phyloP scores from a whole-genome alignment of 176 grass and related monocot species.

The Musa acuminata region DNA sequence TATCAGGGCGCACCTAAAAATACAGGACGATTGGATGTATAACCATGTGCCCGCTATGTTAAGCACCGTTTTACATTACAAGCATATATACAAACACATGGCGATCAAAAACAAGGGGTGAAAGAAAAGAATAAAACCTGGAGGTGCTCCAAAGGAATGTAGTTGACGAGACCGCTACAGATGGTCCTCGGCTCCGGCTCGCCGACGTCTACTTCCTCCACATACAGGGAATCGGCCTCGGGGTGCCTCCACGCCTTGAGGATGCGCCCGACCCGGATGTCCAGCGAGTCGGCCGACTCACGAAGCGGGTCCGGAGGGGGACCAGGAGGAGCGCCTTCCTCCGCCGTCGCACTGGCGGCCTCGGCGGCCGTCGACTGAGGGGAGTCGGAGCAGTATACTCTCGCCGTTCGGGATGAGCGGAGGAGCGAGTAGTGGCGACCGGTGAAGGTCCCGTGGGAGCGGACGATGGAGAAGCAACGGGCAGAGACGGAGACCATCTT shows the following conservation, averaged over 20 bases:
- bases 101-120: neutral
- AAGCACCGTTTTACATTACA: neutral
- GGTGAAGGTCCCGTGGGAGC: neutral
- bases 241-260: conserved; percentile 81
- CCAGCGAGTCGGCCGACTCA: conserved; percentile 48
- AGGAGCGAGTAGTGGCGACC: neutral
- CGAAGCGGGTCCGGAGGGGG: conserved; percentile 24
- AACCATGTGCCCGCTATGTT: neutral
- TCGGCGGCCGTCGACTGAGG: neutral
- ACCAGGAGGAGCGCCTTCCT: neutral
- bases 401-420: neutral
- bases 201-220: conserved; percentile 88
- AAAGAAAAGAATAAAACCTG: conserved; percentile 37
- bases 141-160: conserved; percentile 52
- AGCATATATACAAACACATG: neutral
- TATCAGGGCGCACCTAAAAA: too few relatives aligned
- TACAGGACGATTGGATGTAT: neutral
- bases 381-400: neutral
- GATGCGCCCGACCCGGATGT: conserved; percentile 71
- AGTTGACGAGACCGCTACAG: conserved; percentile 87
- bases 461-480: neutral
- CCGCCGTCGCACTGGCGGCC: neutral
- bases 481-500: neutral
- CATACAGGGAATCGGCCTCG: conserved; percentile 75
- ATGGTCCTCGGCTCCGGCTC: conserved; percentile 76